Evolutionary conservation across 2,329 filamentous ascomycete genomes (phyloP).

Genomic region (Xylaria sp.): DNA sequence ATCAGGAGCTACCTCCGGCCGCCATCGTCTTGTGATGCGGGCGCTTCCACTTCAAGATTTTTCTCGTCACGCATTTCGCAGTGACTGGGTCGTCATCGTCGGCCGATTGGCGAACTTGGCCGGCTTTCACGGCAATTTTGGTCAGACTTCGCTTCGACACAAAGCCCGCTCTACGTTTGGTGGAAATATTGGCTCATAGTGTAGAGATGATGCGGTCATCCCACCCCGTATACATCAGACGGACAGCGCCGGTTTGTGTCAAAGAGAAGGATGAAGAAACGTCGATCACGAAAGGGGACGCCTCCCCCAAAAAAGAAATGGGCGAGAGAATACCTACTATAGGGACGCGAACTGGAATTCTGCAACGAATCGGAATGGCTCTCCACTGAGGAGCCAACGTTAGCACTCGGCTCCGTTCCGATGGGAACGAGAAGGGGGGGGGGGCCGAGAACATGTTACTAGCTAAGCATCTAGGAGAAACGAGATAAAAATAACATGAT

Average conservation of each 20-base stretch:
- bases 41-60: neutral
- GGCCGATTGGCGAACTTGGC: neutral
- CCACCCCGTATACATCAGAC: conserved; percentile 18
- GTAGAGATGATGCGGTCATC: conserved; percentile 4
- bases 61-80: neutral
- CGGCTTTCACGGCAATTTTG: neutral
- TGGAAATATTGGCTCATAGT: conserved; percentile 6
- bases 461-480: conserved; percentile 4
- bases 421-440: conserved; percentile 41
- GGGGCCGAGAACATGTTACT: conserved; percentile 9
- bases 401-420: conserved; percentile 45
- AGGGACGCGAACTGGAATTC: conserved; percentile 6
- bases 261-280: conserved; percentile 31
- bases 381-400: conserved; percentile 31
- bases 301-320: conserved; percentile 33
- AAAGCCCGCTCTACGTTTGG: conserved; percentile 3
- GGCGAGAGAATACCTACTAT: neutral
- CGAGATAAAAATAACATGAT: conserved; percentile 46
- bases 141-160: neutral
- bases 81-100: neutral
- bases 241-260: conserved; percentile 20
- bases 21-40: conserved; percentile 18
- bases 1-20: conserved; percentile 19
- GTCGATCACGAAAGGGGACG: conserved; percentile 33
- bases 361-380: conserved; percentile 38